A percentile compares a stretch with the other conserved stretches of the same genome.
phyloP scores from a whole-genome alignment of 306 rosid genomes.

The Ceratonia siliqua region DNA sequence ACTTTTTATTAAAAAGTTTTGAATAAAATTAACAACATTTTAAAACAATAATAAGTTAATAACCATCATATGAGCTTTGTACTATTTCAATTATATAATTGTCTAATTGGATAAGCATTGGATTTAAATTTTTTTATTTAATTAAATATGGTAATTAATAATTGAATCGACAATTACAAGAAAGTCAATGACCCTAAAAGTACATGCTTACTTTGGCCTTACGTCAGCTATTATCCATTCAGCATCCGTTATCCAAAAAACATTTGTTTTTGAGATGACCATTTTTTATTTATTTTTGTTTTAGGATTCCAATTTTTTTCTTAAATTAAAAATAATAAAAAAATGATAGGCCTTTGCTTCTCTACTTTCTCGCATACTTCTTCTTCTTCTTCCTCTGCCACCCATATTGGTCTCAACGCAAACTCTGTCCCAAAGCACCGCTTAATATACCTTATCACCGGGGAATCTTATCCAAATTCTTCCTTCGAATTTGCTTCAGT shows the following conservation, averaged over 20 bases:
- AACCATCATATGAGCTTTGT: no score
- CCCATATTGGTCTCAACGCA: constrained; percentile 45
- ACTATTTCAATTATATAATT: not conserved
- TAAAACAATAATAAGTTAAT: no score
- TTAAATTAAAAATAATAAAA: not conserved
- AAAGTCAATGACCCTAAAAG: not conserved
- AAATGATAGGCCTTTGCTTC: constrained; percentile 37
- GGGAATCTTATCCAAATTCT: constrained; percentile 35
- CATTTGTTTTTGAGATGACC: not conserved
- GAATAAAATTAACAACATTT: no score
- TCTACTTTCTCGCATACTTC: constrained; percentile 18
- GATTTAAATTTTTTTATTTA: not conserved
- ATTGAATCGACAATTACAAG: not conserved
- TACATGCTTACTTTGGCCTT: constrained; percentile 28
- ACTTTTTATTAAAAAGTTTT: no score
- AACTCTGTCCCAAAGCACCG: constrained; percentile 45
- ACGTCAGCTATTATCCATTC: constrained; percentile 63
- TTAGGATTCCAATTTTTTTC: not conserved
- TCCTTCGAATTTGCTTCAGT: constrained; percentile 1
- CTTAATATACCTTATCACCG: constrained; percentile 34
- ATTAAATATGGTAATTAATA: not conserved
- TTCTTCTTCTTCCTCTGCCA: constrained; percentile 58
- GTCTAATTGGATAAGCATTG: not conserved
- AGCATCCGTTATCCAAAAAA: constrained; percentile 41
- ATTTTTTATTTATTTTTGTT: not conserved